phyloP scores from a whole-genome alignment of 768 basidiomycete genomes.

The Chiua virens region DNA sequence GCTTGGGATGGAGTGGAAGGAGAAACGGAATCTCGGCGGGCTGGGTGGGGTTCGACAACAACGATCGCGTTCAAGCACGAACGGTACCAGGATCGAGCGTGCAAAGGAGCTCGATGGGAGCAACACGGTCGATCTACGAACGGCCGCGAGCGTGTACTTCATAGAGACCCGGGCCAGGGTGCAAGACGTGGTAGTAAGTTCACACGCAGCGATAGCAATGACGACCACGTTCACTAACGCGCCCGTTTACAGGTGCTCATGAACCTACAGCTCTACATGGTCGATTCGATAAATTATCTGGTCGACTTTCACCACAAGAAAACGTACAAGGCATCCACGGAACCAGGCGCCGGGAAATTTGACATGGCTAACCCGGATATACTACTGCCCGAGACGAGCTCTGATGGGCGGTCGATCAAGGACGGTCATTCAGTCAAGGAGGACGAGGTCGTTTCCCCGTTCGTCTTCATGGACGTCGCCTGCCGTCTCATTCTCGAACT shows the following conservation, averaged over 20 bases:
- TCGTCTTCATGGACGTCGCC: conserved; percentile 95
- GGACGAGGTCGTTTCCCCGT: conserved; percentile 79
- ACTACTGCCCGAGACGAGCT: conserved; percentile 45
- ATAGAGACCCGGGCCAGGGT: conserved; percentile 91
- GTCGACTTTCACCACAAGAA: conserved; percentile 99
- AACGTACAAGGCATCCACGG: conserved; percentile 76
- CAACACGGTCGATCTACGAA: conserved; percentile 60
- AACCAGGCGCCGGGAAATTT: conserved; percentile 67
- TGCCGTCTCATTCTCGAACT: conserved; percentile 92
- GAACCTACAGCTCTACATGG: conserved; percentile 97
- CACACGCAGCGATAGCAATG: neutral
- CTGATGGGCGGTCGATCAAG: conserved; percentile 59
- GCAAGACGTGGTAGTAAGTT: conserved; percentile 84
- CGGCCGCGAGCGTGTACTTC: conserved; percentile 81
- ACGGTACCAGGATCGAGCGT: conserved; percentile 55
- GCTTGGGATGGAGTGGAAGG: conserved; percentile 97
- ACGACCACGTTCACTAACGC: neutral
- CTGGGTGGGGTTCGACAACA: conserved; percentile 50
- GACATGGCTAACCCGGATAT: conserved; percentile 51
- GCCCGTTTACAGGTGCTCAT: conserved; percentile 69
- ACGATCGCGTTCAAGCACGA: conserved; percentile 35
- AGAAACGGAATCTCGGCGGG: conserved; percentile 78
- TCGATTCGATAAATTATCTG: conserved; percentile 93
- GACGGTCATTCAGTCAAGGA: conserved; percentile 41
- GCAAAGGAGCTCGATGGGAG: conserved; percentile 60